Evolutionary conservation across 768 basidiomycete species (phyloP), one percentile per base, ranked within the genome.

Genomic region (Russula sp.): DNA sequence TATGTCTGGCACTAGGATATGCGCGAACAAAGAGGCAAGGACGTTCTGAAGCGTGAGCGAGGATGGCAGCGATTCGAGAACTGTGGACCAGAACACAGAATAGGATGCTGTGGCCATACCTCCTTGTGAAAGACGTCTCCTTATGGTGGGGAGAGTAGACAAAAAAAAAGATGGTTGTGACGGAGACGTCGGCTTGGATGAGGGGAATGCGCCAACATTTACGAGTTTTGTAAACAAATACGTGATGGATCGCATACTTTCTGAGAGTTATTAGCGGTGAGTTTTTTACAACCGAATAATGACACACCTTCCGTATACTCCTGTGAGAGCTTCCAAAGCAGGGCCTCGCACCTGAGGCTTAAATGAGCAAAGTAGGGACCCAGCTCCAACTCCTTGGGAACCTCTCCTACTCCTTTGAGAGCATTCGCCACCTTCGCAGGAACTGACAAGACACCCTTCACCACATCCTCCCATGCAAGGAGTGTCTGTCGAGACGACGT

Each of bases 361-460:
- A 91, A 58, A 49, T 76, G 69, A 57, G 80, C 77, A 70, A 84
- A 82, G 73, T 88, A 91, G 5, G 68, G 66, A 18, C 80, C 80
- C 65, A 84, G 77, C 69, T 84, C 80, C 50, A 97, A 74, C 18
- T 66, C 70, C 18, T 68, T 63, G 1, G 87, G 87, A 2, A 81
- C 69, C 4, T 68, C 69, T 34, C 69, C 70, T 51, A 76, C 75
- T 22, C 75, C 77, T 34, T 77, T 81, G 39, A 85, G 72, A 2
- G 82, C 80, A 74, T 98, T 97, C 27, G 89, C 86, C 8, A 89
- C 83, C 73, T 85, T 92, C n/a, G 78, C 77, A 39, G 95, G 93
- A 8, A 95, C 74, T 16, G 83, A 78, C 55, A 86, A 77, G 2
- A 86, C 57, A 62, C 83, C 80, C 37, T 82, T 83, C 27, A 94